These are phyloP conservation scores for Cryptomeria japonica DNA, from an alignment of 75 land plant genomes.

Conservation along the genomic window DNA sequence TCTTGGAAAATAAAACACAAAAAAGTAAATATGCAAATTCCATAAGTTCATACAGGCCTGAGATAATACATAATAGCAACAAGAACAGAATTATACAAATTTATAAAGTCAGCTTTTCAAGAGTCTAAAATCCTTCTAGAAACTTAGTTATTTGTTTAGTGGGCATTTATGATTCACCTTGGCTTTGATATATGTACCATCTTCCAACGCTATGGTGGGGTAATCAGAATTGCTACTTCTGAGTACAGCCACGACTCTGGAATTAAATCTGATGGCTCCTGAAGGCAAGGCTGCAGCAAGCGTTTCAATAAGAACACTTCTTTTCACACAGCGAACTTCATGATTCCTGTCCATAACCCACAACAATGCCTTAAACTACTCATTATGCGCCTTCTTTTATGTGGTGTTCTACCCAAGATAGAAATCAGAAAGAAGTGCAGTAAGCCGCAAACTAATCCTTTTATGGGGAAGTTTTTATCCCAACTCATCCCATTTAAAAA, in stretches of 20 bases:
- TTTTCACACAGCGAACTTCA: slow-evolving; percentile 23
- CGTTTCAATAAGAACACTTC: slow-evolving; percentile 30
- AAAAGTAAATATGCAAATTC: not conserved
- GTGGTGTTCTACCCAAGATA: not conserved
- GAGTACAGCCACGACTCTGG: slow-evolving; percentile 15
- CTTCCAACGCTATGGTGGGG: not conserved
- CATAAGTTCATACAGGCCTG: not conserved
- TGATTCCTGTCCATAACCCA: slow-evolving; percentile 5
- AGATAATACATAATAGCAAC: not conserved
- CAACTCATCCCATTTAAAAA: not conserved
- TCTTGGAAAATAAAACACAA: not conserved
- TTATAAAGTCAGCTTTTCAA: not conserved
- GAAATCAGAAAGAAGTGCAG: not conserved
- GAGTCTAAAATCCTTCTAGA: not conserved
- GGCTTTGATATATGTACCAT: slow-evolving; percentile 12
- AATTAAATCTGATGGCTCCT: slow-evolving; percentile 23
- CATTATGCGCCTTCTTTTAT: not conserved
- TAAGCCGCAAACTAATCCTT: too few relatives aligned
- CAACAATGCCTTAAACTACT: not conserved
- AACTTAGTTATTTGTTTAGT: not conserved
- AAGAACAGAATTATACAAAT: not conserved
- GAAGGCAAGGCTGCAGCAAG: slow-evolving; percentile 28
- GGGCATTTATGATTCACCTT: slow-evolving; percentile 14
- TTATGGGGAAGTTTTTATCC: not conserved
- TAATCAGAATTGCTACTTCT: slow-evolving; percentile 1